phyloP scores from a whole-genome alignment of 495 filamentous ascomycete genomes.

The Neurospora sp. region DNA sequence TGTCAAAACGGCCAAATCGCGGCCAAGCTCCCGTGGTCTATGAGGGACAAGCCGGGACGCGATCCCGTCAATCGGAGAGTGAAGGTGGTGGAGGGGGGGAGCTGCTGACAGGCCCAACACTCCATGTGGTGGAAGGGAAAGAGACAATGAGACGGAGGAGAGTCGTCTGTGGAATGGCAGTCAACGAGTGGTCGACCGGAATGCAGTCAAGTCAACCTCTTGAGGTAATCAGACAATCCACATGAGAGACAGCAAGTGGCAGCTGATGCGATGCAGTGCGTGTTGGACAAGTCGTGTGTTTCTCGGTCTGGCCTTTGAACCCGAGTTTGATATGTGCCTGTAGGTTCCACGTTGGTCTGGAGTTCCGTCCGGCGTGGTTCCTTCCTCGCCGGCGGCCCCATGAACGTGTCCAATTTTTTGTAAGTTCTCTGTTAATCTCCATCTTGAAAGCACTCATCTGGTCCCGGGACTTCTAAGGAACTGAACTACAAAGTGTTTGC shows the following conservation, averaged over 20 bases:
- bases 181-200: not conserved
- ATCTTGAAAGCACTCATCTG: not conserved
- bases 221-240: not conserved
- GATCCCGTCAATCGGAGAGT: not conserved
- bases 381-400: no score
- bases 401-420: no score
- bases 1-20: not conserved
- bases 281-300: not conserved
- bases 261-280: not conserved
- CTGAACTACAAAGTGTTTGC: not conserved
- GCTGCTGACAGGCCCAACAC: no score
- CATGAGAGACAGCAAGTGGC: not conserved
- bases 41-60: not conserved
- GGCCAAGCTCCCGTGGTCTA: not conserved
- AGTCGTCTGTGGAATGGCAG: not conserved
- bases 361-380: no score
- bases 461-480: not conserved
- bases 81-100: not conserved
- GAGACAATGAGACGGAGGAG: not conserved
- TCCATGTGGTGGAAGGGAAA: not conserved
- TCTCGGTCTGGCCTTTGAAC: not conserved
- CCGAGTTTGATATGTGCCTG: not conserved
- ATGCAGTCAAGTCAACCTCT: not conserved
- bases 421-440: no score
- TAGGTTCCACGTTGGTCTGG: no score